A percentile compares a stretch with the other conserved stretches of the same genome.
Evolutionary conservation across 106 monocot species (phyloP).

Genomic region (Apostasia shenzhenica): DNA sequence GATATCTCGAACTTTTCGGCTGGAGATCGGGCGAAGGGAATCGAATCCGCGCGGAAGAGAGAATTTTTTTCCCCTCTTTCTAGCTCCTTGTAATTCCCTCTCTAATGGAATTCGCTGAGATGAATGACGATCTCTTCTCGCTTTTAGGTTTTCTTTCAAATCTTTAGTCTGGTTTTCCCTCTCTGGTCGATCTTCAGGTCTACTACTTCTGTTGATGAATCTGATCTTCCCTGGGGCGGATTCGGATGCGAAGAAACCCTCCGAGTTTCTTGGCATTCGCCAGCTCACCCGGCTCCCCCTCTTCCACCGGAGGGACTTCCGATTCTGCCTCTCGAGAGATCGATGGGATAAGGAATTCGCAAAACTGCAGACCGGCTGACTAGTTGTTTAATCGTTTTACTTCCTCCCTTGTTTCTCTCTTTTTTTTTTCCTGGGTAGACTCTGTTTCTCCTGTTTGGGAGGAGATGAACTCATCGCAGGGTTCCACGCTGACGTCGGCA

Average conservation of each 20-base stretch:
- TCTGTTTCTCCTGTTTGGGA: background rate
- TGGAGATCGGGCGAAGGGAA: too few species aligned
- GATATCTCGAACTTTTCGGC: too few species aligned
- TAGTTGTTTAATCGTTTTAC: background rate
- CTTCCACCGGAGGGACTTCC: background rate
- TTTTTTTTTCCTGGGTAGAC: background rate
- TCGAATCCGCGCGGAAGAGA: too few species aligned
- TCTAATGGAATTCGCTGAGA: too few species aligned
- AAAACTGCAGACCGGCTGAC: conserved; percentile 13
- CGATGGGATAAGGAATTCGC: conserved; percentile 30
- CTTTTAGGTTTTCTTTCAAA: background rate
- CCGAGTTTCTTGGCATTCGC: conserved; percentile 19
- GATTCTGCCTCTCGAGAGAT: conserved; percentile 24
- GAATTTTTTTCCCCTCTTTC: too few species aligned
- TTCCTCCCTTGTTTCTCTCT: background rate
- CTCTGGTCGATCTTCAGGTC: background rate
- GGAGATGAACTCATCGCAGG: conserved; percentile 32
- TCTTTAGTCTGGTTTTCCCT: background rate
- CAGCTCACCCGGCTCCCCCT: background rate
- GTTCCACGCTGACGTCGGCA: conserved; percentile 21
- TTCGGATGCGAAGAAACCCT: conserved; percentile 15
- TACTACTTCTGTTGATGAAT: conserved; percentile 13
- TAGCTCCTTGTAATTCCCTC: too few species aligned
- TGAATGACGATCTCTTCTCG: too few species aligned
- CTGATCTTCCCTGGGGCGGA: conserved; percentile 1